Percentiles rank a stretch among this genome's conserved stretches.
These are phyloP conservation scores for Pezicula radicicola DNA, from an alignment of 2,329 filamentous ascomycete genomes.

Conservation along the genomic window DNA sequence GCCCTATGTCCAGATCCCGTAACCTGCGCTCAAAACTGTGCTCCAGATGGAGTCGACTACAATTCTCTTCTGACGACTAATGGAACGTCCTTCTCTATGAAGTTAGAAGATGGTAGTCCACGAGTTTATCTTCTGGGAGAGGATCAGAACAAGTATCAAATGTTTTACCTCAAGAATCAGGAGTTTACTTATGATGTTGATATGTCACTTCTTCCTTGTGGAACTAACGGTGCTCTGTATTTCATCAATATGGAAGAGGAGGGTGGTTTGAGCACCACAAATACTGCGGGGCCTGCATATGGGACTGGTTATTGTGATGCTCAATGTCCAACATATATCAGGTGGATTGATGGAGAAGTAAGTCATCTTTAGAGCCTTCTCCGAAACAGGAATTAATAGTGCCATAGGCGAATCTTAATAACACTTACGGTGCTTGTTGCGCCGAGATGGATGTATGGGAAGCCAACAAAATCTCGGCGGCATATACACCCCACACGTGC, in stretches of 20 bases:
- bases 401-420: conserved; percentile 44
- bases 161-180: conserved; percentile 60
- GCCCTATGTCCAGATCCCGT: conserved; percentile 36
- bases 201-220: conserved; percentile 63
- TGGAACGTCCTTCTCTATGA: background rate
- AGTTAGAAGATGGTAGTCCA: conserved; percentile 16
- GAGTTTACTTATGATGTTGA: conserved; percentile 73
- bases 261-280: conserved; percentile 49
- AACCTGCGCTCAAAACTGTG: conserved; percentile 44
- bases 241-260: conserved; percentile 60
- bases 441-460: conserved; percentile 66
- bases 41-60: conserved; percentile 49
- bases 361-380: conserved; percentile 31
- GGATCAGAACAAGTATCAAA: conserved; percentile 53
- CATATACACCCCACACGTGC: conserved; percentile 56
- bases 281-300: conserved; percentile 51
- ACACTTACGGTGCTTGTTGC: conserved; percentile 56
- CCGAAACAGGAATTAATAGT: background rate
- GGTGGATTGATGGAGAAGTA: conserved; percentile 39
- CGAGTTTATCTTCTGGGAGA: conserved; percentile 16
- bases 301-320: conserved; percentile 63
- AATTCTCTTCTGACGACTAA: background rate
- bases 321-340: conserved; percentile 42
- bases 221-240: conserved; percentile 69
- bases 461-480: conserved; percentile 54